Percentiles rank a stretch among this genome's conserved stretches.
phyloP scores from a whole-genome alignment of 2,329 filamentous ascomycete genomes.

The Aspergillus aculeatinus region DNA sequence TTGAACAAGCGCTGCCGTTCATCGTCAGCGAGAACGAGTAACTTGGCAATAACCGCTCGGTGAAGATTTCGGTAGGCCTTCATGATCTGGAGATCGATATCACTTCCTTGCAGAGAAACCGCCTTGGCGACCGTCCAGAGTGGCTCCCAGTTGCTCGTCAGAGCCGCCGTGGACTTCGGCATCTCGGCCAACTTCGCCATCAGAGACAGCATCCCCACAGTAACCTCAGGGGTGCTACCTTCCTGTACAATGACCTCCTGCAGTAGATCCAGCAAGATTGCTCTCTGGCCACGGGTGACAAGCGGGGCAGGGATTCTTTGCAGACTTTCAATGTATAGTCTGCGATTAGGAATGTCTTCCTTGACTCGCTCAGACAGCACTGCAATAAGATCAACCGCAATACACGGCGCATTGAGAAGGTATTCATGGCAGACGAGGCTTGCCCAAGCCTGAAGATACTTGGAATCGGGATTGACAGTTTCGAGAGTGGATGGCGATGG shows the following conservation, averaged over 20 bases:
- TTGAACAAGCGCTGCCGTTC: constrained; percentile 36
- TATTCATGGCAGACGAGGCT: constrained; percentile 42
- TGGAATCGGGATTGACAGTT: constrained; percentile 25
- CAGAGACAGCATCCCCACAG: constrained; percentile 36
- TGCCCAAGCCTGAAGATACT: constrained; percentile 40
- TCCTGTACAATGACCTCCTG: constrained; percentile 34
- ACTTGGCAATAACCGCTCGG: constrained; percentile 34
- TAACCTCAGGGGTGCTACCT: constrained; percentile 26
- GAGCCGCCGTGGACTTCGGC: constrained; percentile 37
- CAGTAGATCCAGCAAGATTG: constrained; percentile 34
- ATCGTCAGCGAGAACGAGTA: constrained; percentile 35
- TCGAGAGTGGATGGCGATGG: constrained; percentile 27
- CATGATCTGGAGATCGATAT: constrained; percentile 36
- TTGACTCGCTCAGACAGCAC: constrained; percentile 36
- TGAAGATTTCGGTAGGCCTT: constrained; percentile 40
- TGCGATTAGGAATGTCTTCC: constrained; percentile 27
- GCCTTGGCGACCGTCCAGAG: constrained; percentile 39
- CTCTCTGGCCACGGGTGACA: constrained; percentile 40
- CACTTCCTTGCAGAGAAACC: constrained; percentile 32
- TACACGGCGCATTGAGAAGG: constrained; percentile 32
- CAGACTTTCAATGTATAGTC: constrained; percentile 36
- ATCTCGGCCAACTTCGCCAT: constrained; percentile 43
- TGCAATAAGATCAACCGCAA: constrained; percentile 35
- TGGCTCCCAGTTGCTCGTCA: constrained; percentile 38
- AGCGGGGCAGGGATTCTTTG: constrained; percentile 38